Conservation (phyloP, 2,329 filamentous ascomycete genomes). For the Coleophoma cylindrospora region DNA sequence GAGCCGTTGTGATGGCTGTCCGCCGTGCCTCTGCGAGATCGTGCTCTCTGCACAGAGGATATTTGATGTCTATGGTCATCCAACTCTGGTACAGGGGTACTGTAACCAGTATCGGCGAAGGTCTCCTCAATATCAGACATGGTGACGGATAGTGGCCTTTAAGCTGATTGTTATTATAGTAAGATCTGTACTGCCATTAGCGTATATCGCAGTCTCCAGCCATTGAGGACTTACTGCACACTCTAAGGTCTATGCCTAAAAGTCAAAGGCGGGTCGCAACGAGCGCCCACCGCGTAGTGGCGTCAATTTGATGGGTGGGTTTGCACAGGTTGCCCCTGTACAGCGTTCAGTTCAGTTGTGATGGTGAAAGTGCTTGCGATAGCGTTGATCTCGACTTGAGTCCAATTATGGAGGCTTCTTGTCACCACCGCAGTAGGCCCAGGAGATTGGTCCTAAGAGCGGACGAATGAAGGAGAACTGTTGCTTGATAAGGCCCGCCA, state of each 20-base stretch:
- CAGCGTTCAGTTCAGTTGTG: slow-evolving; percentile 7
- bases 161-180: no score
- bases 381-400: neutral
- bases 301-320: slow-evolving; percentile 42
- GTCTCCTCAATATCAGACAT: slow-evolving; percentile 66
- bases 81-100: slow-evolving; percentile 71
- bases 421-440: slow-evolving; percentile 95
- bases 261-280: slow-evolving; percentile 41
- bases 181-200: no score
- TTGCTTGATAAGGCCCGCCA: slow-evolving; percentile 77
- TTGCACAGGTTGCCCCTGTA: slow-evolving; percentile 30
- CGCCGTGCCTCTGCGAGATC: slow-evolving; percentile 65
- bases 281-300: slow-evolving; percentile 45
- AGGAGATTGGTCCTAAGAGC: slow-evolving; percentile 86
- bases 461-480: slow-evolving; percentile 75
- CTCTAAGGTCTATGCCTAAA: slow-evolving; percentile 11
- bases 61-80: slow-evolving; percentile 80
- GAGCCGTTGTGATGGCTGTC: slow-evolving; percentile 58
- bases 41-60: slow-evolving; percentile 52
- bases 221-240: neutral
- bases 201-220: no score
- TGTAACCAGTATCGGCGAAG: slow-evolving; percentile 57
- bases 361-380: no score
- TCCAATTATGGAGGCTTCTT: slow-evolving; percentile 95
- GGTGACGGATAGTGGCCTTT: slow-evolving; percentile 32